Base-by-base conservation (phyloP, 306 rosid genomes). In the Alnus rubra region DNA sequence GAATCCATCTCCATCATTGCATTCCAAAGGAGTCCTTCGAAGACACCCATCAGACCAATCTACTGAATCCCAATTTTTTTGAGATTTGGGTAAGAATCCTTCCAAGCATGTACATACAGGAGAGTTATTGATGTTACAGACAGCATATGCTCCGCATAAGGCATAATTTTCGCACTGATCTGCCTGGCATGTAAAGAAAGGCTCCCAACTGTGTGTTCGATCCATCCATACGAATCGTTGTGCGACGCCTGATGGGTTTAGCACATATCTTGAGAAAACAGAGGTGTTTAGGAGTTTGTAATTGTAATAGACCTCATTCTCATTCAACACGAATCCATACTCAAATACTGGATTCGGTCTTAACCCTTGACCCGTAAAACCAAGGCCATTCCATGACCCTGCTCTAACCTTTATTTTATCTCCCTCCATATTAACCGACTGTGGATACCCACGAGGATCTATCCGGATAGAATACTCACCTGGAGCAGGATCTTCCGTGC, bases 131-230 rank as follows among this genome's bases (percentile, higher is more conserved):
- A 33, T 23, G 56, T 77, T 51, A 35, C 87, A 84, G 2, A 50
- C 7, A 12, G 82, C 77, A 53, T 84, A 76, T 7, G 30, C 81
- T 18, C 84, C 84, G 2, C 87, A 84, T 4, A 56, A 9, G 69
- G 11, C 79, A 73, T 84, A 84, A 51, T 76, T 64, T 11, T 77
- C 83, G 51, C 88, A 85, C 60, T 37, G 64, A 8, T 82, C 82
- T 4, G 0, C 1, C 0, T 4, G 80, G 82, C 1, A 65, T 69
- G n/a, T 76, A 7, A 1, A 1, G 14, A 2, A 79, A 11, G 2
- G 72, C 30, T 67, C 51, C 86, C 86, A 85, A 5, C 10, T 47
- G 28, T 76, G 59, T 56, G 75, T 51, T 42, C 13, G 2, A 76
- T 7, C 9, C 15, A 60, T 47, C 88, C 82, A 85, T 7, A 13